Evolutionary conservation across 768 basidiomycete species (phyloP).

Genomic region (Boletus coccyginus): DNA sequence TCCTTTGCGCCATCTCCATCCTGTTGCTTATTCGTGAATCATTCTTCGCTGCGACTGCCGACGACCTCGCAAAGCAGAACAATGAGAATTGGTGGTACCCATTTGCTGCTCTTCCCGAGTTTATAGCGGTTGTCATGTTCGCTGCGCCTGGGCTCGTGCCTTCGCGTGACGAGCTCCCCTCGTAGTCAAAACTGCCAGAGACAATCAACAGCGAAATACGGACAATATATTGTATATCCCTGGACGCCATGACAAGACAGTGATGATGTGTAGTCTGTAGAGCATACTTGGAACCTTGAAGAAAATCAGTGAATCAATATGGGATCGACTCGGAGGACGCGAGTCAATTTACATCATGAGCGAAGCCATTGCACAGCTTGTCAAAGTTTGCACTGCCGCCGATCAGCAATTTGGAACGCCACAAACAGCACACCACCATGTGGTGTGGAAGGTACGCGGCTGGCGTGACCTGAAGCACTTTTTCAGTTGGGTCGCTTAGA

Average conservation of each 20-base stretch:
- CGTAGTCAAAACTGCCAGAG: slow-evolving; percentile 2
- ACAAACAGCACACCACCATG: no score
- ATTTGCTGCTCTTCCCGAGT: slow-evolving; percentile 31
- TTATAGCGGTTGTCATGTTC: slow-evolving; percentile 32
- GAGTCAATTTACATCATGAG: neutral
- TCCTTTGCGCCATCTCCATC: slow-evolving; percentile 25
- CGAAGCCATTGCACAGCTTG: neutral
- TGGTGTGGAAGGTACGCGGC: no score
- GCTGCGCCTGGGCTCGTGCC: slow-evolving; percentile 33
- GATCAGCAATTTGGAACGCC: no score
- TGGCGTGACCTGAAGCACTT: no score
- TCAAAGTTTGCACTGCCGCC: no score
- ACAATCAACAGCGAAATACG: neutral
- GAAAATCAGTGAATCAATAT: no score
- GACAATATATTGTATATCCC: neutral
- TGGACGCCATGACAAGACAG: neutral
- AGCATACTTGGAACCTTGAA: neutral
- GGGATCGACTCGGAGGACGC: no score
- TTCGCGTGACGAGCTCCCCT: slow-evolving; percentile 25
- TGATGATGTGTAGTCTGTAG: neutral
- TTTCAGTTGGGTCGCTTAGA: no score
- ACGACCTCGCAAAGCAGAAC: slow-evolving; percentile 19
- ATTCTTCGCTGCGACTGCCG: slow-evolving; percentile 28
- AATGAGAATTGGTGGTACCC: slow-evolving; percentile 34
- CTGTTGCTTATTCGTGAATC: slow-evolving; percentile 30